Evolutionary conservation across 768 basidiomycete genomes (phyloP).

Genomic region (Leccinum uliginosum): DNA sequence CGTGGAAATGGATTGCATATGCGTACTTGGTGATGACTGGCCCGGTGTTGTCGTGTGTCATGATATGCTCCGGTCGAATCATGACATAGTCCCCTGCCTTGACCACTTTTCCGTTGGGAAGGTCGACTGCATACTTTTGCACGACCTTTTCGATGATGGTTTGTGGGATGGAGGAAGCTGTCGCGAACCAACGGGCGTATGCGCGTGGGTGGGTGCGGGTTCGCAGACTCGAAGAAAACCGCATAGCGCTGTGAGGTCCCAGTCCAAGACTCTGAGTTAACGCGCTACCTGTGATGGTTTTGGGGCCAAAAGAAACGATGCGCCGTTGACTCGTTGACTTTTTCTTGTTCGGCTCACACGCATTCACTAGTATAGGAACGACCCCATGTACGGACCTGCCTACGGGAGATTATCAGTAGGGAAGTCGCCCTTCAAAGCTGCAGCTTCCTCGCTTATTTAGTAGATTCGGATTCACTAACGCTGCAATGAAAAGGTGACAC

Average conservation of each 20-base stretch:
- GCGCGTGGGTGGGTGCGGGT: background rate
- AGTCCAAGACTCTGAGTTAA: background rate
- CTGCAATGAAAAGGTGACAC: too few species aligned
- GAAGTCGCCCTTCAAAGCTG: too few species aligned
- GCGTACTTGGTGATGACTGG: constrained; percentile 95
- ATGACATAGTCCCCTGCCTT: constrained; percentile 99
- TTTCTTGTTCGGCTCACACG: background rate
- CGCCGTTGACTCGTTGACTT: background rate
- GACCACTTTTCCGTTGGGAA: constrained; percentile 73
- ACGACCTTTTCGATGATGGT: constrained; percentile 97
- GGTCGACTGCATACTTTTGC: constrained; percentile 92
- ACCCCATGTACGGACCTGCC: too few species aligned
- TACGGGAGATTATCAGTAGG: too few species aligned
- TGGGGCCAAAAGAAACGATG: background rate
- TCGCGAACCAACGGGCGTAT: constrained; percentile 29
- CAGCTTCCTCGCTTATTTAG: too few species aligned
- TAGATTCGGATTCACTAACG: too few species aligned
- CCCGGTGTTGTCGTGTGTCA: constrained; percentile 98
- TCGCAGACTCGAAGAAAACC: constrained; percentile 10
- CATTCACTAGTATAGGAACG: too few species aligned
- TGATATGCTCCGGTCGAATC: constrained; percentile 97
- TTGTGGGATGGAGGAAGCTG: constrained; percentile 51
- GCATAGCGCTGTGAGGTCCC: background rate
- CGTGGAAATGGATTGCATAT: background rate
- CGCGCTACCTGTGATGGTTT: background rate